These are phyloP conservation scores for Globisporangium sylvaticum DNA, from an alignment of 352 stramenopile species.

Conservation along the genomic window DNA sequence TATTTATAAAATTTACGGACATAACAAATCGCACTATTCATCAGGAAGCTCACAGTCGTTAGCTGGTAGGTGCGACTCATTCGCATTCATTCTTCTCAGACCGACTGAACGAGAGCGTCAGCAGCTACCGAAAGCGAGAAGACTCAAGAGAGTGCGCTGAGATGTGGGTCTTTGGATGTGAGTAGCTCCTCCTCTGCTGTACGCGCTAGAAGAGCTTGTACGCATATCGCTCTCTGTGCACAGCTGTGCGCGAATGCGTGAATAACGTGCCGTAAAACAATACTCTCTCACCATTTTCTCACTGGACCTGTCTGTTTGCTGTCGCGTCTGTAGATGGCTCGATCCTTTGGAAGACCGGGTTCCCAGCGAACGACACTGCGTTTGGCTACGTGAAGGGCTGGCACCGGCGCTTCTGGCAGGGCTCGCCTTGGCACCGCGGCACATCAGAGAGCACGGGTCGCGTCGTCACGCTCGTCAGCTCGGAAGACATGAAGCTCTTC, in stretches of 20 bases:
- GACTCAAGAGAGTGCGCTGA: background rate
- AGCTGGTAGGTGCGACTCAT: constrained; percentile 13
- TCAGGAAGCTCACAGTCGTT: background rate
- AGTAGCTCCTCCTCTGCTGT: constrained; percentile 56
- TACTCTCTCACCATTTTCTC: constrained; percentile 8
- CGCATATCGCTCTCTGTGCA: constrained; percentile 47
- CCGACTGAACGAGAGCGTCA: background rate
- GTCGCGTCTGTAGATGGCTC: constrained; percentile 18
- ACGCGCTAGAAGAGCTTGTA: constrained; percentile 24
- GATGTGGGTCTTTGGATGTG: constrained; percentile 55
- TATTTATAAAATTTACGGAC: background rate
- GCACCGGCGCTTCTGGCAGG: constrained; percentile 88
- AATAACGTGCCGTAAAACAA: too few species aligned
- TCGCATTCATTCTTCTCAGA: background rate
- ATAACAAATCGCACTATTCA: constrained; percentile 9
- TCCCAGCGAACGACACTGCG: constrained; percentile 23
- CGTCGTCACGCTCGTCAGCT: constrained; percentile 85
- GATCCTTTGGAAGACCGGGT: constrained; percentile 33
- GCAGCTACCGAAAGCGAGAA: background rate
- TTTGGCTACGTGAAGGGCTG: constrained; percentile 73
- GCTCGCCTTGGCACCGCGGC: constrained; percentile 84
- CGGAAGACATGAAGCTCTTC: constrained; percentile 70
- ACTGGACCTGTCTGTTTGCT: constrained; percentile 5
- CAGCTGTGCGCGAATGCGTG: background rate
- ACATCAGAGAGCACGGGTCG: constrained; percentile 68